These are phyloP conservation scores for Solanum raphanifolium DNA, from an alignment of 257 asterid genomes.

Conservation along the genomic window DNA sequence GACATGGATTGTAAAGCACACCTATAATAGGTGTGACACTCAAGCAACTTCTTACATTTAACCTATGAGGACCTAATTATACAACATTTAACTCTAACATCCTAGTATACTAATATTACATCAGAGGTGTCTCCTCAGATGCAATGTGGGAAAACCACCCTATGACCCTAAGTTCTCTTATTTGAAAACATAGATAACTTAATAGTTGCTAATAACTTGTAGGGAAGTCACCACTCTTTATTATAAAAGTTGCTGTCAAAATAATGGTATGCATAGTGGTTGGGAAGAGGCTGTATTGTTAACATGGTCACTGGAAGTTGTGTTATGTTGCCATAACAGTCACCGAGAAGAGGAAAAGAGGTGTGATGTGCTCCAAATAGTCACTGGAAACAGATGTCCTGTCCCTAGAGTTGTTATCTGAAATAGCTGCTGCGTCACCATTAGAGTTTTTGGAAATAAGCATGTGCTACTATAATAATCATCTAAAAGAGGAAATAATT, in stretches of 20 bases:
- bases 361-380: not conserved
- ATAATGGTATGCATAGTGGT: not conserved
- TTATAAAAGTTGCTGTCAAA: not conserved
- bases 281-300: not conserved
- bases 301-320: not conserved
- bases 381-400: not conserved
- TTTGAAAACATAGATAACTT: not conserved
- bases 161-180: not conserved
- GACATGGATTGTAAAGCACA: not conserved
- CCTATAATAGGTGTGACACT: not conserved
- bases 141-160: not conserved
- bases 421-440: not conserved
- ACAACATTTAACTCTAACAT: not conserved
- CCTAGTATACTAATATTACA: not conserved
- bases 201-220: not conserved
- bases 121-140: not conserved
- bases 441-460: not conserved
- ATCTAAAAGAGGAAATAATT: not conserved
- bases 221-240: not conserved
- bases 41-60: not conserved
- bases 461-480: not conserved
- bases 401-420: not conserved
- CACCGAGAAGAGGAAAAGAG: not conserved
- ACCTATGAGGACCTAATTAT: not conserved
- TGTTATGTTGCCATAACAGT: not conserved